phyloP scores from a whole-genome alignment of 768 basidiomycete genomes.

The Austroboletus eburneus region DNA sequence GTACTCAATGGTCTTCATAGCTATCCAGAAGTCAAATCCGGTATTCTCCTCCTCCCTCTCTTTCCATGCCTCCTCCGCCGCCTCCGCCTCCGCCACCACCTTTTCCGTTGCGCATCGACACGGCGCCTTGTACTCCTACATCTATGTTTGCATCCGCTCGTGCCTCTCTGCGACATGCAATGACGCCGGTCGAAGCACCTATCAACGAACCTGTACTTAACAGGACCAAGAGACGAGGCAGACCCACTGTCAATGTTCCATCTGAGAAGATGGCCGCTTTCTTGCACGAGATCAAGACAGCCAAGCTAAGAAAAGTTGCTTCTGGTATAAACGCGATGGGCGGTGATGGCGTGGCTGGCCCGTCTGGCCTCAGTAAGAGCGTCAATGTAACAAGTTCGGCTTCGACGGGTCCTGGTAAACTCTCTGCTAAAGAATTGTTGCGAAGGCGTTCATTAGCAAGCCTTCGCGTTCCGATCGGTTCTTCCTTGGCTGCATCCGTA shows the following conservation, averaged over 20 bases:
- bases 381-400: slow-evolving; percentile 12
- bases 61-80: slow-evolving; percentile 39
- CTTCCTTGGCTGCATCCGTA: slow-evolving; percentile 19
- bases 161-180: slow-evolving; percentile 56
- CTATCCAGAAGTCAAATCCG: slow-evolving; percentile 39
- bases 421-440: slow-evolving; percentile 15
- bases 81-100: slow-evolving; percentile 35
- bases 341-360: slow-evolving; percentile 20
- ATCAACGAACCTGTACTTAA: slow-evolving; percentile 46
- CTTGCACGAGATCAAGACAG: slow-evolving; percentile 74
- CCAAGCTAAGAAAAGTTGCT: slow-evolving; percentile 56
- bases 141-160: slow-evolving; percentile 55
- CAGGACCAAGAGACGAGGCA: slow-evolving; percentile 45
- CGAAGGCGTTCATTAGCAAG: slow-evolving; percentile 26
- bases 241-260: slow-evolving; percentile 68
- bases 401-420: slow-evolving; percentile 6
- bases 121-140: slow-evolving; percentile 26
- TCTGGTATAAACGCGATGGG: slow-evolving; percentile 19
- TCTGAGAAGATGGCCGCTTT: slow-evolving; percentile 84
- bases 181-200: slow-evolving; percentile 57
- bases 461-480: slow-evolving; percentile 25
- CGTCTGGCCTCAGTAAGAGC: slow-evolving; percentile 30
- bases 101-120: slow-evolving; percentile 30
- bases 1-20: slow-evolving; percentile 28
- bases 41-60: slow-evolving; percentile 7